Evolutionary conservation across 805 yeast species (phyloP).

Genomic region (Candida alai): DNA sequence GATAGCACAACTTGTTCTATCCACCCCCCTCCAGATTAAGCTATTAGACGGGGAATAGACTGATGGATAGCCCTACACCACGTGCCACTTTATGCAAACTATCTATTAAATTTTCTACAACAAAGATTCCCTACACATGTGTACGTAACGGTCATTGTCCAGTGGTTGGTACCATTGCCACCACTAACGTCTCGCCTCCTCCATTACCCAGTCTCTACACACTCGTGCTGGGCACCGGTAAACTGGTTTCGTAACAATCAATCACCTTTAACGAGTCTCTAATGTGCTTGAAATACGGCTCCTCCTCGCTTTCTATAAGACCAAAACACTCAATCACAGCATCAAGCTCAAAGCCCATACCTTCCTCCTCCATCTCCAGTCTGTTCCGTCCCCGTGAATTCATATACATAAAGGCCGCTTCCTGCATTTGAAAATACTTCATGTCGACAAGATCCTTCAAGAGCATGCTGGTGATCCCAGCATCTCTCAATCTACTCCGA

Average conservation of each 20-base stretch:
- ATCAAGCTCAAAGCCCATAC: slow-evolving; percentile 12
- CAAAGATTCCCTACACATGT: not conserved
- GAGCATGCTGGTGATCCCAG: slow-evolving; percentile 29
- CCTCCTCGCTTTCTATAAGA: slow-evolving; percentile 21
- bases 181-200: too few species aligned
- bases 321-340: slow-evolving; percentile 16
- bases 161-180: too few species aligned
- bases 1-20: too few species aligned
- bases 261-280: slow-evolving; percentile 37
- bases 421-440: slow-evolving; percentile 21
- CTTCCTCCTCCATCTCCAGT: slow-evolving; percentile 1
- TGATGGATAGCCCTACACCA: too few species aligned
- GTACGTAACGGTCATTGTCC: too few species aligned
- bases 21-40: too few species aligned
- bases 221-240: not conserved
- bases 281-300: slow-evolving; percentile 35
- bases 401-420: slow-evolving; percentile 4
- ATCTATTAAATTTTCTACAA: too few species aligned
- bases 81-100: too few species aligned
- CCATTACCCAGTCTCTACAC: too few species aligned
- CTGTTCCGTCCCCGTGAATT: slow-evolving; percentile 2
- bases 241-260: slow-evolving; percentile 27
- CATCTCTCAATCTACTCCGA: slow-evolving; percentile 23
- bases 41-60: too few species aligned
- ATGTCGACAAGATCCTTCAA: slow-evolving; percentile 21